phyloP scores from a whole-genome alignment of 1,139 yeast genomes.

The Blastobotrys aristatus region DNA sequence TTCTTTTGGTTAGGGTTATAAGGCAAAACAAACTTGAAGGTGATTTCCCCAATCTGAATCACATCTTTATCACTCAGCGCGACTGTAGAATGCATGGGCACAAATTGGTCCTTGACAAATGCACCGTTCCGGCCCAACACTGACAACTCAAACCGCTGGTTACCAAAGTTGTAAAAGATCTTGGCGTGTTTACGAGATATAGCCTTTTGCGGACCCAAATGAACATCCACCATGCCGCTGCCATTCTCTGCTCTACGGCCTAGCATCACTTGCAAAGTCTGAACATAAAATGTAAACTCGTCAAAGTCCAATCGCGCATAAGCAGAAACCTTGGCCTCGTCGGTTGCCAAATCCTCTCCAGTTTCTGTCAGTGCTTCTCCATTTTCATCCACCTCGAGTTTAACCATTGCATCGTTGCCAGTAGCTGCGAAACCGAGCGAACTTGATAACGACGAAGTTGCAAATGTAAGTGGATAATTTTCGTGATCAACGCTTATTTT shows the following conservation, averaged over 20 bases:
- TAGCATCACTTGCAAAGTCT: conserved; percentile 84
- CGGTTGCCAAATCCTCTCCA: conserved; percentile 13
- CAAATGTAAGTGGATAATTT: conserved; percentile 17
- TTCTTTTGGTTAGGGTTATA: conserved; percentile 4
- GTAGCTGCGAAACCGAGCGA: no score
- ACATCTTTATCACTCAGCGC: conserved; percentile 57
- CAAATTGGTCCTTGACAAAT: conserved; percentile 82
- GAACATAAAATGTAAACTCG: conserved; percentile 88
- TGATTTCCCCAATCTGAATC: conserved; percentile 88
- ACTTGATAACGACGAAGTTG: conserved; percentile 2
- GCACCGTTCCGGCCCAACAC: conserved; percentile 95
- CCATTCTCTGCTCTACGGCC: conserved; percentile 81
- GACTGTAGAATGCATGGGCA: conserved; percentile 84
- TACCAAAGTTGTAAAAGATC: conserved; percentile 91
- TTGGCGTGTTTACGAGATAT: conserved; percentile 91
- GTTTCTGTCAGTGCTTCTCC: conserved; percentile 3
- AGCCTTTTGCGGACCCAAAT: conserved; percentile 84
- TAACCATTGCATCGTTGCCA: no score
- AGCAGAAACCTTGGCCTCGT: conserved; percentile 65
- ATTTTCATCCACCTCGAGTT: not conserved
- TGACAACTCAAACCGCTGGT: conserved; percentile 84
- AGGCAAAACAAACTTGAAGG: conserved; percentile 82
- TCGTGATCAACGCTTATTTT: conserved; percentile 4
- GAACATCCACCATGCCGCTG: conserved; percentile 75
- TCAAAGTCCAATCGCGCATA: conserved; percentile 93